Base-by-base conservation (phyloP, 164 flowering plant species). In the Piper betle region DNA sequence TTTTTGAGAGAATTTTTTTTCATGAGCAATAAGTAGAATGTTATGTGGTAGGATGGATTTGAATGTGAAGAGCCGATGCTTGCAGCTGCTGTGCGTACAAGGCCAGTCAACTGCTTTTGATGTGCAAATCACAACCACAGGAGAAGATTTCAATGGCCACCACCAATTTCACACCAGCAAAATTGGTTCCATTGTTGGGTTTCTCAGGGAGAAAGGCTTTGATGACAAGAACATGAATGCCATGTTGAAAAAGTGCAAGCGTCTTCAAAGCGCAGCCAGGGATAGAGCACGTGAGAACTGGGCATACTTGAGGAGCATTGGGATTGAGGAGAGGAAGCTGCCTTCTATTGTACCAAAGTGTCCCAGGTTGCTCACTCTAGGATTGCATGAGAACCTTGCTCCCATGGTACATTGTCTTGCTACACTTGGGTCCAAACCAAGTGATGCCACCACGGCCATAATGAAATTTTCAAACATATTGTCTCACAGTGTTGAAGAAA, bases 401-500 rank as follows among this genome's bases (percentile, higher is more conserved):
- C 99, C 99, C 39, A 88, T 77, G 80, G 91, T 91, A 52, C 79
- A 84, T 65, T 94, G 95, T 71, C 89, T 94, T 3, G 54, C 72
- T 16, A 78, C 97, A 8, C 71, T 94, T 15, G 84, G 79, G 17
- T 79, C 92, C 16, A 88, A 84, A 66, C 89, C 85, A 2, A 65
- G 61, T 40, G 95, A 94, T 63, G 85, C 91, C 62, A 79, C 84
- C 42, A 72, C 77, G 19, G 91, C 93, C 58, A 82, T 94, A 33
- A 70, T 79, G 55, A 88, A 73, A 60, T 91, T 94, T 69, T 96
- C 99, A 39, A 85, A 80, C 74, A 77, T 91, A 33, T 83, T 94
- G 42, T 75, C 81, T 6, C 96, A 94, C 69, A 86, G 95, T 48
- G 82, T 91, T 62, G 96, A 91, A 70, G 93, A 91, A 76, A 88